phyloP scores from a whole-genome alignment of 768 basidiomycete genomes.

The Suillus occidentalis region DNA sequence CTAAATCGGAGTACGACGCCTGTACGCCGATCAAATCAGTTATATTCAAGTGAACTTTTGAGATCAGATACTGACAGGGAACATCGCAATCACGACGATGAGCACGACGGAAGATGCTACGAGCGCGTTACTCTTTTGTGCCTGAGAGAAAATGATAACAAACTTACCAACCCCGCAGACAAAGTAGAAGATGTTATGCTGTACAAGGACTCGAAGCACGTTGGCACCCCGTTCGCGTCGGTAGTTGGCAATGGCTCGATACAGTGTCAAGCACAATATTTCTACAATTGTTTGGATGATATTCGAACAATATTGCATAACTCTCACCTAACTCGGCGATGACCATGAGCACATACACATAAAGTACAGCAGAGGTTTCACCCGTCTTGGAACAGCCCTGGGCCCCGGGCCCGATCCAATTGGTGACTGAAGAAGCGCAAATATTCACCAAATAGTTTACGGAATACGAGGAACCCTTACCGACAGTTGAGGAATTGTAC shows the following conservation, averaged over 20 bases:
- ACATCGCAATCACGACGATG: background rate
- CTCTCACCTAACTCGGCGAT: background rate
- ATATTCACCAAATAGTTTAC: background rate
- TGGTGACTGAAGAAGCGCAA: background rate
- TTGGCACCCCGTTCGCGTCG: background rate
- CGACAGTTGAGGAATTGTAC: background rate
- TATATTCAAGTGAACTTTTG: background rate
- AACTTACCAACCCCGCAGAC: background rate
- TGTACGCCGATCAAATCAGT: background rate
- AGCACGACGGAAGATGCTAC: background rate
- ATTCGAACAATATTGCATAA: background rate
- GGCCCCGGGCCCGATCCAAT: background rate
- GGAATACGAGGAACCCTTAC: background rate
- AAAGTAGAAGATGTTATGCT: slow-evolving; percentile 2
- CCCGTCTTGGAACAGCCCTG: background rate
- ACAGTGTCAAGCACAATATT: slow-evolving; percentile 3
- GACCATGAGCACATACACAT: slow-evolving; percentile 1
- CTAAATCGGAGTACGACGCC: slow-evolving; percentile 1
- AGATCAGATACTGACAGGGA: background rate
- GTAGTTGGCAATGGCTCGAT: background rate
- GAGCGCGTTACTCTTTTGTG: background rate
- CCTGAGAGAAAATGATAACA: background rate
- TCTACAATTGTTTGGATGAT: background rate
- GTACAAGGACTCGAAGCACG: background rate
- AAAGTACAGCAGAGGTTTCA: background rate